Conservation (phyloP, 345 rosid species). For the Ceriops zippeliana region DNA sequence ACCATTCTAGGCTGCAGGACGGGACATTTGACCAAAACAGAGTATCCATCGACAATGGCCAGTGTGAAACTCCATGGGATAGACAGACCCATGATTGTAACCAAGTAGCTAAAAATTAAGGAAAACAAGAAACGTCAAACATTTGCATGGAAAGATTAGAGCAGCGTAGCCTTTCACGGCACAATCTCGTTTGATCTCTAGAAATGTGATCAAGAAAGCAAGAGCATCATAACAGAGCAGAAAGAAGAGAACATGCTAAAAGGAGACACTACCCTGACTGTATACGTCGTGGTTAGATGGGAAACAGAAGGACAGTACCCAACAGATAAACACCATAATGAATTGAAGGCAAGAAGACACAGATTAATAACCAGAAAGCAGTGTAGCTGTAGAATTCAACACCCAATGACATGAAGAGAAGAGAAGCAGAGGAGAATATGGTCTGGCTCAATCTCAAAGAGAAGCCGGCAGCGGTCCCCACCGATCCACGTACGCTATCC, state of each 20-base stretch:
- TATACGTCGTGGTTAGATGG: no score
- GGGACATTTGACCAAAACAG: slow-evolving; percentile 55
- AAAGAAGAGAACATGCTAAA: no score
- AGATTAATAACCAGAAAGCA: slow-evolving; percentile 63
- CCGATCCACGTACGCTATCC: slow-evolving; percentile 65
- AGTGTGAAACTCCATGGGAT: slow-evolving; percentile 87
- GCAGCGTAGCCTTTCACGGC: no score
- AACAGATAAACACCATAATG: not conserved
- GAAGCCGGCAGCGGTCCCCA: slow-evolving; percentile 73
- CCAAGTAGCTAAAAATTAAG: slow-evolving; percentile 60
- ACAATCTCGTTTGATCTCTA: no score
- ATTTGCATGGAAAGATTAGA: not conserved
- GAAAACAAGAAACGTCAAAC: not conserved
- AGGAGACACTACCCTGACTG: no score
- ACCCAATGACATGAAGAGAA: slow-evolving; percentile 81
- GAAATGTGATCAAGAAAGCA: no score
- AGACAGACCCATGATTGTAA: slow-evolving; percentile 75
- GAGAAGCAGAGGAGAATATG: slow-evolving; percentile 71
- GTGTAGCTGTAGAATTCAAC: slow-evolving; percentile 84
- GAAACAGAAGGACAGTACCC: no score
- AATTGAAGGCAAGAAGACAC: not conserved
- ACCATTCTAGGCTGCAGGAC: slow-evolving; percentile 56
- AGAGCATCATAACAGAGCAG: no score
- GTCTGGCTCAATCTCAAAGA: slow-evolving; percentile 79
- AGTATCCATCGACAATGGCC: slow-evolving; percentile 80